Evolutionary conservation across 2,329 filamentous ascomycete species (phyloP), one percentile per base, ranked within the genome.

Genomic region (Penicillium polonicum): DNA sequence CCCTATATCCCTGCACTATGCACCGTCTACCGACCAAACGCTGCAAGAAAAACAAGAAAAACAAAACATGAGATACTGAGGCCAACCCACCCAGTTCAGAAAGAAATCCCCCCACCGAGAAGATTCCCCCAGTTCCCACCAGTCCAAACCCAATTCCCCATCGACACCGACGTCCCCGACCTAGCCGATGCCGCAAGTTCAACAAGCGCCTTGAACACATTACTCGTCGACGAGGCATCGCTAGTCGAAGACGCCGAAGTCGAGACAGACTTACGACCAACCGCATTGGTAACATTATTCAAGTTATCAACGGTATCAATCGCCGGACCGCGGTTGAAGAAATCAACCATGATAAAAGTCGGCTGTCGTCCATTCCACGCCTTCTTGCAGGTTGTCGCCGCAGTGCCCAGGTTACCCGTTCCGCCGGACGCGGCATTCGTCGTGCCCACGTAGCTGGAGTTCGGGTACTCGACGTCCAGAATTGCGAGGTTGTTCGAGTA

Each of bases 271-370:
- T 64, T 74, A 38, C 81, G 74, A 12, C 81, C 82, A 7, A 79
- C 73, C 1, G 78, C 68, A 29, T 71, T 66, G 7, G 70, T 73
- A n/a, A 85, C 78, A 5, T 77, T 76, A 71, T 93, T 93, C 68
- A 91, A 72, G 45, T 67, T 74, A 74, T 94, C 90, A 2, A 89
- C 87, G 0, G 87, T 86, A 7, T 80, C 78, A 54, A 94, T 84
- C 33, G 88, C 84, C 0, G 88, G 85, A 0, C 88, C 90, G 58
- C 86, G 80, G 71, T 90, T 87, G 73, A 87, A 92, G 73, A 91
- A 93, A 74, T 95, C 90, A 1, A 93, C 89, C 10, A 94, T 80
- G 21, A 91, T 81, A 66, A 91, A 92, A 3, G 81, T 86, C n/a
- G 90, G 89, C 49, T 81, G 78, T 29, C 77, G 74, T n/a, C 82